A percentile compares a stretch with the other conserved stretches of the same genome.
Conservation (phyloP, 768 basidiomycete genomes). For the Naganishia vaughanmartiniae region DNA sequence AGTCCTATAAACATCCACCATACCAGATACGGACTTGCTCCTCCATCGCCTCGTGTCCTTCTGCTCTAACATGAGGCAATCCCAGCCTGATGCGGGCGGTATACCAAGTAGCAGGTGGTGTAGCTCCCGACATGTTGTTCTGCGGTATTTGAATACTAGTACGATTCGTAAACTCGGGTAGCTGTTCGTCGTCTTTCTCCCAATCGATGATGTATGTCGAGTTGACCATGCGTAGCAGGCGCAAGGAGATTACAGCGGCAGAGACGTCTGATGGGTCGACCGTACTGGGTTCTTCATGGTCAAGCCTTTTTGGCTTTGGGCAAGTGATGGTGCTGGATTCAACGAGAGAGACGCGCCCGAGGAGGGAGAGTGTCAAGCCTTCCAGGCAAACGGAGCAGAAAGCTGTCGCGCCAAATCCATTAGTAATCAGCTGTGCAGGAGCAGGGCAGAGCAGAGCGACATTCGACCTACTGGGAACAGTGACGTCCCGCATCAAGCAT, state of each 20-base stretch:
- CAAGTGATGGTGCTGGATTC: slow-evolving; percentile 22
- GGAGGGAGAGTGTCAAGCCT: slow-evolving; percentile 29
- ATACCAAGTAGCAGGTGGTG: neutral
- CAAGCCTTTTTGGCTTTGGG: neutral
- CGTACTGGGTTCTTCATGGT: neutral
- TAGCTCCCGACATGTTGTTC: too few relatives aligned
- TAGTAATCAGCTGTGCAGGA: neutral
- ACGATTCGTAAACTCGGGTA: neutral
- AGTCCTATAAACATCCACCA: neutral
- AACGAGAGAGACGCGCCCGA: slow-evolving; percentile 27
- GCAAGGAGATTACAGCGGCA: neutral
- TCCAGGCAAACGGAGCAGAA: slow-evolving; percentile 46
- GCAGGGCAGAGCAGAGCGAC: too few relatives aligned
- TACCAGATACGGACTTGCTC: slow-evolving; percentile 6
- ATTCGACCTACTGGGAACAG: slow-evolving; percentile 40
- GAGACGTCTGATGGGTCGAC: neutral
- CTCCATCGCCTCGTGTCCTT: neutral
- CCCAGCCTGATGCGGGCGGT: neutral
- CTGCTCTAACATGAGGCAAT: slow-evolving; percentile 8
- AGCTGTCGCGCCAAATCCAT: slow-evolving; percentile 21
- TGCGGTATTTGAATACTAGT: neutral
- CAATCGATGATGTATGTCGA: neutral
- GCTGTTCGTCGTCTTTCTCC: neutral
- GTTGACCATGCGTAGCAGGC: neutral
- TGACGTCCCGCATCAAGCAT: slow-evolving; percentile 49